A percentile compares a stretch with the other conserved stretches of the same genome.
These are phyloP conservation scores for Torulaspora indica DNA, from an alignment of 805 yeast species.

Conservation along the genomic window DNA sequence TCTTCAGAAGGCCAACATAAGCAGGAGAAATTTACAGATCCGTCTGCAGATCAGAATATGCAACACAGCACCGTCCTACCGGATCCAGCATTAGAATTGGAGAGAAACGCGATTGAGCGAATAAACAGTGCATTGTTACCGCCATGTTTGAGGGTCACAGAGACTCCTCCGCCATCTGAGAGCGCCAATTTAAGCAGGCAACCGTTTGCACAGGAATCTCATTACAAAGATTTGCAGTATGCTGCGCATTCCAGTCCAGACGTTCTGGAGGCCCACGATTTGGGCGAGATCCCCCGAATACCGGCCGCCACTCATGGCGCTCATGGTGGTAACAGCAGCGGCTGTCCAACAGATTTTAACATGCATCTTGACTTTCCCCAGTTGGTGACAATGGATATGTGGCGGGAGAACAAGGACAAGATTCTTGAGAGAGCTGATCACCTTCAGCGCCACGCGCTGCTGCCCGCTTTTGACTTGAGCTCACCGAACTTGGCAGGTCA, in stretches of 20 bases:
- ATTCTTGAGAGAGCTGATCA: conserved; percentile 16
- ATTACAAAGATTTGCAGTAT: neutral
- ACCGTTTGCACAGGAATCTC: conserved; percentile 1
- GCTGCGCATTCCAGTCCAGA: conserved; percentile 2
- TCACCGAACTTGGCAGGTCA: neutral
- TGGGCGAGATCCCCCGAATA: conserved; percentile 23
- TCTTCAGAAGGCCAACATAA: conserved; percentile 6
- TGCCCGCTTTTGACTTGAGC: conserved; percentile 20
- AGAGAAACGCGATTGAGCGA: conserved; percentile 30
- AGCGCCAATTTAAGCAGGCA: neutral
- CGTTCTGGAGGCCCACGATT: conserved; percentile 14
- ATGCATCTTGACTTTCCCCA: conserved; percentile 16
- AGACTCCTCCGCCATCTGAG: conserved; percentile 6
- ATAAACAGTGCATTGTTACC: conserved; percentile 34
- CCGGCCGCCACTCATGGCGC: conserved; percentile 11
- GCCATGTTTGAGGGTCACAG: conserved; percentile 21
- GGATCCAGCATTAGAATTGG: conserved; percentile 22
- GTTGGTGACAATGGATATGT: conserved; percentile 23
- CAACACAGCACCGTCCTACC: conserved; percentile 2
- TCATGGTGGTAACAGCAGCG: conserved; percentile 5
- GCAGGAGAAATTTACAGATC: conserved; percentile 3
- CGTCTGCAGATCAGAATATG: conserved; percentile 9
- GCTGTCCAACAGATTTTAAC: conserved; percentile 6
- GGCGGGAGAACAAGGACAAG: conserved; percentile 23
- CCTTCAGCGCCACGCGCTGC: conserved; percentile 14